Evolutionary conservation across 2,329 filamentous ascomycete species (phyloP).

Genomic region (Arthrobotrys musiformis): DNA sequence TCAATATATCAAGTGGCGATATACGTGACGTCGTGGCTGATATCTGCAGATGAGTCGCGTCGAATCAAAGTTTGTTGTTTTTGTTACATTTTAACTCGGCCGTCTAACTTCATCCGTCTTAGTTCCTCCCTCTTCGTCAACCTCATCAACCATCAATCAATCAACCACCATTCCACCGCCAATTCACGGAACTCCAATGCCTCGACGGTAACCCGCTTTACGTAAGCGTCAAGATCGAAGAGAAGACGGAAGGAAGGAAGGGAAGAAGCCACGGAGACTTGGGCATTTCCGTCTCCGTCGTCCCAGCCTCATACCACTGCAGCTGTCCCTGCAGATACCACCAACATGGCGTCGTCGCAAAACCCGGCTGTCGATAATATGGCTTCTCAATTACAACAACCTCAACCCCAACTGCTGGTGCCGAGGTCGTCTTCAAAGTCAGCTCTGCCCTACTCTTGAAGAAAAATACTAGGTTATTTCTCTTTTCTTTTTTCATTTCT

Average conservation of each 20-base stretch:
- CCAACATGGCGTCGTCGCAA: constrained; percentile 3
- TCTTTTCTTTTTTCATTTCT: constrained; percentile 7
- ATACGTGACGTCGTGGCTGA: not conserved
- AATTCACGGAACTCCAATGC: not conserved
- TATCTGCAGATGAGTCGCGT: constrained; percentile 30
- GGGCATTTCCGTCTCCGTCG: constrained; percentile 35
- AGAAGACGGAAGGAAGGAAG: too few species aligned
- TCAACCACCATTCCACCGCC: not conserved
- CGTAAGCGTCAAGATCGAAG: not conserved
- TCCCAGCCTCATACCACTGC: constrained; percentile 9
- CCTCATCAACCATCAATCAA: not conserved
- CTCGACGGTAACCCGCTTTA: not conserved
- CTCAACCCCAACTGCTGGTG: constrained; percentile 10
- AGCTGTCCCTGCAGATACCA: not conserved
- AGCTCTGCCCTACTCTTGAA: constrained; percentile 54
- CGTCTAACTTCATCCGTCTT: not conserved
- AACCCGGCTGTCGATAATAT: not conserved
- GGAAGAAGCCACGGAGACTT: constrained; percentile 49
- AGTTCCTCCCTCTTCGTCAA: not conserved
- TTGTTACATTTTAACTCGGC: constrained; percentile 48
- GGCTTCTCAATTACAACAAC: not conserved
- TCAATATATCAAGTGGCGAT: not conserved
- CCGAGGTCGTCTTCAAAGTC: constrained; percentile 54
- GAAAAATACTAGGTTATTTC: constrained; percentile 26
- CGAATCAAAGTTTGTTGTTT: constrained; percentile 47